Evolutionary conservation across 108 stramenopile species (phyloP), one percentile per base, ranked within the genome.

Genomic region (Skeletonema costatum): DNA sequence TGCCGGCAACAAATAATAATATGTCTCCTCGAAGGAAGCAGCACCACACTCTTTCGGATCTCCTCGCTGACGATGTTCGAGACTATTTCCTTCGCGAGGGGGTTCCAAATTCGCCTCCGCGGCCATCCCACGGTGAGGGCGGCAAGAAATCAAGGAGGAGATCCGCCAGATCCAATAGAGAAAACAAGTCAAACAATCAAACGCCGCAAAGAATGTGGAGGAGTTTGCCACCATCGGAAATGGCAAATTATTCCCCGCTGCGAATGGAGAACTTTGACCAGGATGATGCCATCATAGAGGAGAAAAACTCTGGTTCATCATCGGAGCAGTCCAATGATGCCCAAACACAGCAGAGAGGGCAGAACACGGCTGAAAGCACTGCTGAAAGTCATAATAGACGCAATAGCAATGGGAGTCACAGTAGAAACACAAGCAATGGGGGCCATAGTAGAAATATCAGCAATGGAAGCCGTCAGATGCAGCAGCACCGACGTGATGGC

Each of bases 21-120:
- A 56, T 56, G 53, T 29, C 10, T 3, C 5, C 53, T 56, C 53
- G 53, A 25, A 56, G 4, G 25, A 56, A 56, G 25, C 53, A 56
- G 21, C 53, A 56, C 7, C 25, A 25, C 9, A 73, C 78, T 46
- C 68, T 80, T 25, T 73, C 78, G 19, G 78, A 80, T 64, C 78
- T 80, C 50, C 72, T 80, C 10, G 78, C 78, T 1, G 72, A 73
- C 39, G 78, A 80, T 63, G 78, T 80, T 2, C 58, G 64, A 13
- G 78, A 80, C 35, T 80, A 80, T 67, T 80, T 80, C 38, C 67
- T 66, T 25, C 78, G 78, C 8, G 78, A 80, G 46, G 70, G 77
- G 13, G 77, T 71, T 25, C 44, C 64, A 17, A 21, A 32, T 7
- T 10, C 19, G 9, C 53, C 53, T 25, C 53, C 19, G 19, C 53